Evolutionary conservation across 495 filamentous ascomycete genomes (phyloP), one percentile per base, ranked within the genome.

Genomic region (Penicilliopsis zonata): DNA sequence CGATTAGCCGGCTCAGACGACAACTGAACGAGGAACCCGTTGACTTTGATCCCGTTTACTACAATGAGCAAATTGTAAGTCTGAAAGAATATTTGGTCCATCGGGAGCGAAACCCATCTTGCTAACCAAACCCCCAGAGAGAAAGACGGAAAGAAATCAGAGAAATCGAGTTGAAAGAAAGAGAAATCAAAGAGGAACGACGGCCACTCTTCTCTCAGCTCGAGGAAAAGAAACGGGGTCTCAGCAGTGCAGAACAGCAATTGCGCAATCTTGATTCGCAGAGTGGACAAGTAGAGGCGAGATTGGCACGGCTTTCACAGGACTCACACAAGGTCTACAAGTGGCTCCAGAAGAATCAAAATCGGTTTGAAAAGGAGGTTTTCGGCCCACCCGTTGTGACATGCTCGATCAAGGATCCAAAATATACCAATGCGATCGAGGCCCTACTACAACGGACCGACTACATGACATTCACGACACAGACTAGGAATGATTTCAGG

Each of bases 301-400:
- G 78, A 41, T 63, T 95, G 7, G 56, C 53, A 22, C 50, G 41
- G 5, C 1, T 62, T 2, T 77, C 80, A 3, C 25, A 18, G 0
- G 83, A 96, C 34, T 74, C 79, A 2, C 57, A 63, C 8, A 65
- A 49, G 43, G 79, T 76, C 14, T 94, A 86, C 74, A 67, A 74
- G 28, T 96, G 86, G 83, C 56, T 95, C 35, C 65, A 78, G 39
- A 48, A 74, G 2, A 75, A 96, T 50, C 72, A 67, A 25, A 51
- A 70, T 41, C 49, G 67, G 16, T 95, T 96, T 36, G 72, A 87
- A 49, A 73, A 80, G 33, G 69, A 80, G 40, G 78, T 96, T 14
- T 87, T 84, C 52, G 86, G 85, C 0, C 90, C 90, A 12, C 76
- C 90, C 0, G 67, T 88, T 35, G 57, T 99, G 9, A 75, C 67